Conservation (phyloP, 2,329 filamentous ascomycete species). For the Paecilomyces niveus region DNA sequence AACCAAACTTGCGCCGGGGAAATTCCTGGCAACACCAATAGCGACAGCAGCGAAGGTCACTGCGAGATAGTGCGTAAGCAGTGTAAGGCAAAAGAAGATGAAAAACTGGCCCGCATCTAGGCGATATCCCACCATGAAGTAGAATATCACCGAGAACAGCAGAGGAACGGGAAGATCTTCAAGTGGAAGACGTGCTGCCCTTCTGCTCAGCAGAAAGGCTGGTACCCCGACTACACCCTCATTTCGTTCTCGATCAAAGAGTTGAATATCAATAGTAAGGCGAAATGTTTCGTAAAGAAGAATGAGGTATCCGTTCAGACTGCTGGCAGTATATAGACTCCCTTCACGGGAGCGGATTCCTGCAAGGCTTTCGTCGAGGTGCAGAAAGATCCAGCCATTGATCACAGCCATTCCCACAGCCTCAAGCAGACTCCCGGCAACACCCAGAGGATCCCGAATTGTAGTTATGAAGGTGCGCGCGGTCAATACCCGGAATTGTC, state of each 20-base stretch:
- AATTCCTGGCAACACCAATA: constrained; percentile 58
- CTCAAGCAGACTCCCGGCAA: constrained; percentile 63
- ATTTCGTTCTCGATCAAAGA: constrained; percentile 68
- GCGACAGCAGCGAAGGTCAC: constrained; percentile 65
- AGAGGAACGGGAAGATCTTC: constrained; percentile 69
- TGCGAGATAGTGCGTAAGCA: constrained; percentile 67
- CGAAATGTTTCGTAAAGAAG: constrained; percentile 71
- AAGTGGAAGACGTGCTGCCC: constrained; percentile 60
- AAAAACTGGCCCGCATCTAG: constrained; percentile 59
- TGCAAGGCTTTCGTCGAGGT: constrained; percentile 57
- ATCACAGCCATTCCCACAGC: constrained; percentile 64
- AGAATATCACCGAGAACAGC: constrained; percentile 63
- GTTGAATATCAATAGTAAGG: constrained; percentile 64
- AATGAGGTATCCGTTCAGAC: constrained; percentile 68
- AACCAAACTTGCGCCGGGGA: constrained; percentile 63
- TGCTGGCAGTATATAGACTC: constrained; percentile 63
- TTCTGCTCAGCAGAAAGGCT: constrained; percentile 62
- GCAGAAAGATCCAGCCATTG: constrained; percentile 65
- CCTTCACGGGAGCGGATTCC: constrained; percentile 69
- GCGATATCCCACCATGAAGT: constrained; percentile 72
- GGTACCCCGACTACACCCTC: constrained; percentile 65
- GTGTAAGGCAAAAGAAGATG: constrained; percentile 60
- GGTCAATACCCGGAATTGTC: constrained; percentile 61
- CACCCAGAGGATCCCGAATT: constrained; percentile 68
- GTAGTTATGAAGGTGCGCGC: constrained; percentile 64